Percentiles rank a stretch among this genome's conserved stretches.
These are phyloP conservation scores for Trichoderma virens DNA, from an alignment of 495 filamentous ascomycete genomes.

Conservation along the genomic window DNA sequence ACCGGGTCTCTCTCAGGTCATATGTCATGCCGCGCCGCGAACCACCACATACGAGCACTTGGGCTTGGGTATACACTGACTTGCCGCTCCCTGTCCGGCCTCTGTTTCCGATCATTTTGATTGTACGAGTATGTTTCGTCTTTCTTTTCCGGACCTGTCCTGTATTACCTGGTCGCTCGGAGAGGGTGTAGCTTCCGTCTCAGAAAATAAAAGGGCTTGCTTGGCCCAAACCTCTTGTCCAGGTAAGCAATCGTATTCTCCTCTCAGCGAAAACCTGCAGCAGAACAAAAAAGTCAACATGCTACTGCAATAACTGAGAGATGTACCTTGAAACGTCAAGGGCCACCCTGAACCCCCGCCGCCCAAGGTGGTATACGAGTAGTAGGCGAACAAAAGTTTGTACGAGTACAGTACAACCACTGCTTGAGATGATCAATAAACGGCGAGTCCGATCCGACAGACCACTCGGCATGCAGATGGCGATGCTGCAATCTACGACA, in stretches of 20 bases:
- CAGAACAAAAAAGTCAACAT: no score
- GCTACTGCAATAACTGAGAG: no score
- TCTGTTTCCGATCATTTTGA: neutral
- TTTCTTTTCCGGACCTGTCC: no score
- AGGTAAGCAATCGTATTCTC: neutral
- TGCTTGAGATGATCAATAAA: neutral
- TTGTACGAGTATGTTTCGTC: neutral
- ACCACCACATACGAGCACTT: neutral
- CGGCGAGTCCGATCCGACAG: slow-evolving; percentile 1
- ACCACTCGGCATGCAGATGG: neutral
- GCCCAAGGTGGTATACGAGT: neutral
- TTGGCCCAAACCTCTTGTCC: no score
- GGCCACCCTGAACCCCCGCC: neutral
- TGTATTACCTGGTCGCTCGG: no score
- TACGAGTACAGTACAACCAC: neutral
- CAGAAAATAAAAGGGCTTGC: no score
- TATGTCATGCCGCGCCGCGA: slow-evolving; percentile 10
- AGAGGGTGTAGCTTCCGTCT: no score
- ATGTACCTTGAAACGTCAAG: neutral
- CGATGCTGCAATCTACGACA: neutral
- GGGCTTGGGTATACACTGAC: no score
- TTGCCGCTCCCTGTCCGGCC: neutral
- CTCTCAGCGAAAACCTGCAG: no score
- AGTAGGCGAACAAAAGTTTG: neutral
- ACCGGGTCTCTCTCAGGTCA: slow-evolving; percentile 2